Conservation (phyloP, 31 red algal genomes). For the Porphyra umbilicalis region DNA sequence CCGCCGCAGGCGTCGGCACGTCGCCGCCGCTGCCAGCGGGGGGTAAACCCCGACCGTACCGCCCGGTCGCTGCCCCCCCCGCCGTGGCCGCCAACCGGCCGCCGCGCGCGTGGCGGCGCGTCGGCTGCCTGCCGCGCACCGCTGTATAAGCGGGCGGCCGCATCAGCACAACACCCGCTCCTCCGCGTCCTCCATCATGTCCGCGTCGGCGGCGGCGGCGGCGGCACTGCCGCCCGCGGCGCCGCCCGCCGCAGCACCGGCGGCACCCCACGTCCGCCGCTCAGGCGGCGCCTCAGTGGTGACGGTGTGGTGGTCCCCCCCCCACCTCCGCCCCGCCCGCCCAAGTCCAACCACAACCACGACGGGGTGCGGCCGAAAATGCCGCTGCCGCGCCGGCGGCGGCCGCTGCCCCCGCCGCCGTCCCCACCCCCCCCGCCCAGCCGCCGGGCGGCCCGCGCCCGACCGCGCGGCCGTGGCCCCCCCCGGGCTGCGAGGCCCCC, state of each 20-base stretch:
- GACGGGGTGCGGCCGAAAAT: neutral
- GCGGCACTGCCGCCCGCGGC: neutral
- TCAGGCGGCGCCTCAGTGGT: neutral
- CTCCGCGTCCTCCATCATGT: neutral
- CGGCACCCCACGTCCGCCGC: neutral
- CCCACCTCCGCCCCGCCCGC: neutral
- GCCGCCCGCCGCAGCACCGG: neutral
- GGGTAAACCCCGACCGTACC: too few relatives aligned
- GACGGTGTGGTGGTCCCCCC: neutral
- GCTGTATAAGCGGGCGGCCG: too few relatives aligned
- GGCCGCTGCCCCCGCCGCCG: neutral
- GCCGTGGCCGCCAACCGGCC: too few relatives aligned
- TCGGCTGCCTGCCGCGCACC: too few relatives aligned
- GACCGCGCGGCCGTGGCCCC: too few relatives aligned
- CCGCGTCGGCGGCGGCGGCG: neutral
- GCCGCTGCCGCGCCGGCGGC: neutral
- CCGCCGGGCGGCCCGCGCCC: neutral
- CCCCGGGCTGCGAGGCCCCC: neutral
- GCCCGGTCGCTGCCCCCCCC: too few relatives aligned
- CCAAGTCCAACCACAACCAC: neutral
- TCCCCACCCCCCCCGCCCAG: neutral
- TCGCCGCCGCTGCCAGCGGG: too few relatives aligned
- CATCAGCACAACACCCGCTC: neutral
- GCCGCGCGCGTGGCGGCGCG: too few relatives aligned
- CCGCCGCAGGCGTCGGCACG: too few relatives aligned